Evolutionary conservation across 1,284 basidiomycete genomes (phyloP), one percentile per base, ranked within the genome.

Genomic region (Hemileia vastatrix): DNA sequence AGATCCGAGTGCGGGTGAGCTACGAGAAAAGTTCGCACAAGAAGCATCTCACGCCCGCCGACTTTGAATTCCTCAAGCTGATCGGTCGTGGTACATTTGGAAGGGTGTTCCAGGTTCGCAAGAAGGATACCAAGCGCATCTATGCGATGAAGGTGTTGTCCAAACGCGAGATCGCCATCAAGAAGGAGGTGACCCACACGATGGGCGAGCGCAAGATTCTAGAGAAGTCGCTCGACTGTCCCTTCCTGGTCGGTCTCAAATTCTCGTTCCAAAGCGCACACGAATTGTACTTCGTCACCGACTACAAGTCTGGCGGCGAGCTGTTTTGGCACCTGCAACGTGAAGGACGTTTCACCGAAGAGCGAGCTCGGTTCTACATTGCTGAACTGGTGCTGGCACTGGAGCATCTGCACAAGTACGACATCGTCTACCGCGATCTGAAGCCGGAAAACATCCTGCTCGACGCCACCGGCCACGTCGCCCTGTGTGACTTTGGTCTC

Each of bases 121-220:
- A 98, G 79, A 86, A 82, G 76, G 94, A 98, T 79, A 98, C 95
- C 50, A 88, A 90, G 77, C 89, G 94, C 54, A 98, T 98, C 79
- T 98, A 96, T 79, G 94, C 94, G 60, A 97, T 98, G 94, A 98
- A 98, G 77, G 90, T 98, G 56, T 83, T 98, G 43, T 94, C 90
- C 43, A 98, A 98, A 80, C 91, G 90, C 79, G 95, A 98, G 77
- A 98, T 98, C 72, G 85, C 97, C 63, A 90, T 90, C 48, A 98
- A 97, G 82, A 97, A 98, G 78, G 94, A 98, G 77, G 92, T 98
- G 49, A 92, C 92, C 5, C 95, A 98, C 77, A 98, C 94, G 13
- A 97, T 98, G 68, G 95, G 95, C 72, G 95, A 98, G 78, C 87
- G 95, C 77, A 96, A 97, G 81, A 98, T 98, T 73, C 83, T 98